Evolutionary conservation across 176 grass and related monocot genomes (phyloP), one percentile per base, ranked within the genome.

Genomic region (Saccharum officinarum): DNA sequence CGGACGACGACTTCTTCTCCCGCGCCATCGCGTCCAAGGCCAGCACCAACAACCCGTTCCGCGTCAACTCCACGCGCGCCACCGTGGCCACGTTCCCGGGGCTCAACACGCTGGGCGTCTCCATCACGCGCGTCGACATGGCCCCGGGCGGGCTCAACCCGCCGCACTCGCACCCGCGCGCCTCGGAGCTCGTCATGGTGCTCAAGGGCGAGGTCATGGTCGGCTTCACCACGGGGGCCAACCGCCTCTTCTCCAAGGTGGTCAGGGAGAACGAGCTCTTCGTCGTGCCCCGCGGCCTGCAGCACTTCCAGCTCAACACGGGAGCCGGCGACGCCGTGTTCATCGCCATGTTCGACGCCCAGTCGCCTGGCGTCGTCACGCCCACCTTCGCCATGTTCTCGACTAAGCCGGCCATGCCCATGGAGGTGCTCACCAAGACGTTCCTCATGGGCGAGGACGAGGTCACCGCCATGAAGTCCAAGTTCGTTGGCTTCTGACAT

Each of bases 41-140:
- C 28, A 87, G 66, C 61, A 92, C 91, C 17, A 26, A 7, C 26
- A 95, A 92, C 77, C 84, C 84, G 33, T 92, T 95, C 81, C 86
- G 86, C n/a, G 82, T 41, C 16, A 95, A 91, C 87, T 71, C 91
- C 1, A 95, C 93, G n/a, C 60, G 63, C 68, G 80, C 86, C 75
- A 89, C 84, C 12, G 93, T 49, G 55, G 1, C 52, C 66, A 45
- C 4, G 8, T 89, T 92, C 66, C 80, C 88, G 10, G 93, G 93
- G 13, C 66, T 95, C 37, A 95, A 95, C 73, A 95, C 93, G 57
- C 88, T 95, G 47, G 90, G 93, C 55, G n/a, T 95, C 67, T 86
- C 93, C 86, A 75, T 95, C 36, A 83, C 86, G 69, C 90, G 93
- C 73, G 28, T 63, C 41, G 88, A 95, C 93, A 65, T 90, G 3